Percentiles rank a stretch among this genome's conserved stretches.
Evolutionary conservation across 805 yeast species (phyloP).

Genomic region (Suhomyces canberraensis): DNA sequence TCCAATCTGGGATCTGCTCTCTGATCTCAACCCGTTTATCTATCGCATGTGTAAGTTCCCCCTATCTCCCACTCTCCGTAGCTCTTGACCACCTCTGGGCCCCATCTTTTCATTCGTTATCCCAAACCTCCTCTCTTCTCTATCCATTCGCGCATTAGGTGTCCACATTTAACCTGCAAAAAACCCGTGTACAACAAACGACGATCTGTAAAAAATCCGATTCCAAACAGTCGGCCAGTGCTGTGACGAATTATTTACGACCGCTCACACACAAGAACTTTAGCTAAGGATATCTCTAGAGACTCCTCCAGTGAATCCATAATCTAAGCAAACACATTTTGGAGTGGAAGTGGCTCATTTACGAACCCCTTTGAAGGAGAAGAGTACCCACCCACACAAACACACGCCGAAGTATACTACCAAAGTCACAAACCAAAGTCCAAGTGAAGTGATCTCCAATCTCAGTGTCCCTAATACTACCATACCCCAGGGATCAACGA

Average conservation of each 20-base stretch:
- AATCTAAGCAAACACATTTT: not conserved
- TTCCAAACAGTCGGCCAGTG: constrained; percentile 5
- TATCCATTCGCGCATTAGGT: not conserved
- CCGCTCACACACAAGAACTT: not conserved
- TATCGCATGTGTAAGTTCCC: no score
- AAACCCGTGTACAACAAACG: constrained; percentile 4
- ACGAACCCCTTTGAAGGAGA: no score
- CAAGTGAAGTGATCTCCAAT: no score
- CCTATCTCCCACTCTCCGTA: no score
- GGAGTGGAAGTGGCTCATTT: not conserved
- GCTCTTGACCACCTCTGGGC: no score
- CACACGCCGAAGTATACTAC: no score
- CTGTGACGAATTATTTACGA: constrained; percentile 2
- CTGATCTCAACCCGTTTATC: no score
- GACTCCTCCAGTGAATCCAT: not conserved
- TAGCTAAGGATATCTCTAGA: not conserved
- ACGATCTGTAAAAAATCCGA: constrained; percentile 6
- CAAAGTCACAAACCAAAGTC: no score
- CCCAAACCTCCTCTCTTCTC: not conserved
- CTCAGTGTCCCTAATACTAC: no score
- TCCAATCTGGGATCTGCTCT: no score
- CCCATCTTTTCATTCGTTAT: not conserved
- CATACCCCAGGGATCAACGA: no score
- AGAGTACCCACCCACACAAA: no score
- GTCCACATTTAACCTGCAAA: not conserved